Evolutionary conservation across 805 yeast species (phyloP), one percentile per base, ranked within the genome.

Genomic region (Kluyveromyces wickerhamii): DNA sequence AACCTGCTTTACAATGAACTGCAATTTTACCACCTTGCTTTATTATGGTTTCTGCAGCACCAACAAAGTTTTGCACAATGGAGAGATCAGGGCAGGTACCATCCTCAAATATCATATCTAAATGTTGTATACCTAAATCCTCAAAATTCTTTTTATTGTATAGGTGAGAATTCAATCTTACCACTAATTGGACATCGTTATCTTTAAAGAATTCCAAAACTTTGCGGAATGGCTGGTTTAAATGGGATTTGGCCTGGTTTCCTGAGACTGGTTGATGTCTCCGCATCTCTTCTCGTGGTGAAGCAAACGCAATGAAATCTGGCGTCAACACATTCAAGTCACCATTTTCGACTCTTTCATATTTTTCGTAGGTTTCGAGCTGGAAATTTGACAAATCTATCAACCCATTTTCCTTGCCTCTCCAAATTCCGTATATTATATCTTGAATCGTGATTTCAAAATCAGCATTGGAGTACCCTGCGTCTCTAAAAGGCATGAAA

Each of bases 1-100:
- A 67, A 4, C 98, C 98, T 4, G 98, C 98, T 56, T 92, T 89
- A 67, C 98, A 92, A 59, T 92, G 98, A n/a, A 92, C 97, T 2
- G 98, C 98, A 41, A 92, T 80, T 54, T 87, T 87, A 13, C 96
- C 96, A 9, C 94, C 92, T 34, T 77, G 72, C 26, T 73, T 71
- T 37, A 89, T 85, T 7, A 86, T 76, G 22, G 94, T 81, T 52
- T 89, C 96, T 2, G 95, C 92, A 1, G 95, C 95, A 11, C 97
- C 98, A 42, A 92, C 74, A 49, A 92, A 92, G 47, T 84, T 82
- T 47, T 83, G 84, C 6, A 92, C 98, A 48, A 79, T 84, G 11
- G 88, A 92, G 75, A 92, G 71, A 5, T 94, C 82, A 12, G 98
- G 98, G 57, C 97, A 92, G 2, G 97, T 87, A 20, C 98, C 98